Base-by-base conservation (phyloP, 176 grass and related monocot genomes). In the Echinochloa phyllopogon region DNA sequence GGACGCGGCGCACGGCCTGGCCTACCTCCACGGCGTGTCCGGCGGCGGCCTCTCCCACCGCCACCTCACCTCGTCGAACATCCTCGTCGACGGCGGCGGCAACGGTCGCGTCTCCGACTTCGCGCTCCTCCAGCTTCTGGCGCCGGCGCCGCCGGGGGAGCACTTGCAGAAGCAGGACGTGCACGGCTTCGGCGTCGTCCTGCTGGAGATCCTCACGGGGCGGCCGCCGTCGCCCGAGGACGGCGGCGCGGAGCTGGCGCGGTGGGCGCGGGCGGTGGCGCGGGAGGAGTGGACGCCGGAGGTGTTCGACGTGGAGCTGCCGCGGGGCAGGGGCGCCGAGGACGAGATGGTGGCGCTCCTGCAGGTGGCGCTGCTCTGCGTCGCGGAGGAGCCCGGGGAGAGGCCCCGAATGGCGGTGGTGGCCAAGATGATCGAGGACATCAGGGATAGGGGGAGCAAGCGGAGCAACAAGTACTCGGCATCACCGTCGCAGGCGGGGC, bases 361-460 rank as follows among this genome's bases (percentile, higher is more conserved):
- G 68, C 95, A 98, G 74, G 89, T 98, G 85, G 92, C 95, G 50
- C 62, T 98, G 85, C 93, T 98, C 43, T 98, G 95, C 83, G 87
- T 88, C 24, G 88, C 90, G 13, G 81, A 68, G 16, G 49, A 92
- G 25, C 82, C 88, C 0, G 47, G 69, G 85, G 78, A 91, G 81
- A 70, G 95, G 86, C 95, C 95, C 0, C 88, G 81, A 83, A 98
- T 98, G 93, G 67, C 37, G 10, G 84, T 95, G 87, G 93, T 98
- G 82, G 83, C 85, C 9, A 98, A 90, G 89, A 98, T 98, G 95
- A 93, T 98, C 81, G 87, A 95, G 53, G 95, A 98, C 49, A 93
- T 98, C 83, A 90, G 85, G 65, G 88, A 98, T 44, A 95, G 95
- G 66, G 95, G 93, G 10, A 98, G 89, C 79, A 89, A 89, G 82